Percentiles rank a stretch among this genome's conserved stretches.
Evolutionary conservation across 1,139 yeast species (phyloP).

Genomic region (Yamadazyma kanchanaburiensis): DNA sequence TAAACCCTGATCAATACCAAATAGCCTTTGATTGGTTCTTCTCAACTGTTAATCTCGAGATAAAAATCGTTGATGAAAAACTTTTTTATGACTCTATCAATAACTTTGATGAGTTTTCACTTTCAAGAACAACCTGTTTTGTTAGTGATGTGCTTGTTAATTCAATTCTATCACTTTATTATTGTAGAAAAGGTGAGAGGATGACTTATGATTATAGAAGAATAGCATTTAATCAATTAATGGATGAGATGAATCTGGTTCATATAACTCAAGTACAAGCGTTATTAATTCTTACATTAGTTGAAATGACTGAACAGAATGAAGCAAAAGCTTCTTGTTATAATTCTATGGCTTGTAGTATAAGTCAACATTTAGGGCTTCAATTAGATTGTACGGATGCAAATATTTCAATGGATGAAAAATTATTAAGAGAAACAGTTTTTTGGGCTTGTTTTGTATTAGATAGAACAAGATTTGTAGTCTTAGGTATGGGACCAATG

Average conservation of each 20-base stretch:
- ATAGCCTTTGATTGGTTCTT: not conserved
- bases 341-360: slow-evolving; percentile 1
- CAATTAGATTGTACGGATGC: slow-evolving; percentile 1
- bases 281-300: not conserved
- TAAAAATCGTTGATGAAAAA: not conserved
- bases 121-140: not conserved
- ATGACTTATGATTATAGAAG: not conserved
- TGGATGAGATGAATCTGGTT: slow-evolving; percentile 1
- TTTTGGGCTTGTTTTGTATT: slow-evolving; percentile 3
- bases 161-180: slow-evolving; percentile 1
- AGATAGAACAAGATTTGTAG: slow-evolving; percentile 1
- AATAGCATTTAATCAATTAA: slow-evolving; percentile 1
- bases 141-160: slow-evolving; percentile 1
- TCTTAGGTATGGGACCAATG: slow-evolving; percentile 2
- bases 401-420: slow-evolving; percentile 1
- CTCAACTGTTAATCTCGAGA: not conserved
- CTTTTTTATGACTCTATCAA: not conserved
- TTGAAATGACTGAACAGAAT: slow-evolving; percentile 2
- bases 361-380: slow-evolving; percentile 1
- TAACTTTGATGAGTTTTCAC: not conserved
- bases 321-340: slow-evolving; percentile 2
- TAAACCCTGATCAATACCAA: not conserved
- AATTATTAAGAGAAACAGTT: slow-evolving; percentile 1
- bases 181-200: not conserved
- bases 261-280: slow-evolving; percentile 3